Evolutionary conservation across 2,329 filamentous ascomycete species (phyloP), one percentile per base, ranked within the genome.

Genomic region (Cladosporium halotolerans): DNA sequence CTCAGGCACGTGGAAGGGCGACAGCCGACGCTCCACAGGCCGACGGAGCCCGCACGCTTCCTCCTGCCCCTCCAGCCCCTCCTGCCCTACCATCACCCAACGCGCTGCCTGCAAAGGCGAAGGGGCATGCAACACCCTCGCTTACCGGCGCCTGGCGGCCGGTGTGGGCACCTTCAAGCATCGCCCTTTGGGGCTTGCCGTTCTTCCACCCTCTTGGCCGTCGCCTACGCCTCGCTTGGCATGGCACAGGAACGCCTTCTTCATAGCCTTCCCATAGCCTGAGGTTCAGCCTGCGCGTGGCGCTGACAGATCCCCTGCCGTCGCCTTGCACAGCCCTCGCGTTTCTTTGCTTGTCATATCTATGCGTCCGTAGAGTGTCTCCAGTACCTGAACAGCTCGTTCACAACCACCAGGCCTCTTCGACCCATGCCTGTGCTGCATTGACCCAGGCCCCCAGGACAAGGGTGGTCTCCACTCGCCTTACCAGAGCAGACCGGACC

Each of bases 221-320:
- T 49, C 36, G 36, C 46, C 46, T 49, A 49, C 46, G 10, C 23
- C 46, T 49, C 46, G 46, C 46, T 49, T 42, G 38, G 28, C 46
- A 32, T n/a, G 14, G 23, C 36, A n/a, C 23, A 5, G 9, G 46
- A 42, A 41, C 46, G 38, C 46, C 38, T 49, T 32, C 23, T 28
- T 32, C 38, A 32, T 32, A 49, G 38, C 4, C 23, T 33, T 41
- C 16, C 38, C n/a, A 33, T 19, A 8, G 36, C 46, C 38, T 33
- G 14, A 9, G 18, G 11, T 41, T n/a, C 9, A 16, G n/a, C 14
- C 39, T 18, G n/a, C 9, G 14, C 33, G 45, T 34, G 9, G 14
- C 14, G 44, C 44, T 46, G 32, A 36, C 16, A 18, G 31, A 23
- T 46, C 7, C 31, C 44, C 23, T 34, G 31, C 11, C 14, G 16